Percentiles rank a stretch among this genome's conserved stretches.
Conservation (phyloP, 345 rosid species). For the Turnera subulata region DNA sequence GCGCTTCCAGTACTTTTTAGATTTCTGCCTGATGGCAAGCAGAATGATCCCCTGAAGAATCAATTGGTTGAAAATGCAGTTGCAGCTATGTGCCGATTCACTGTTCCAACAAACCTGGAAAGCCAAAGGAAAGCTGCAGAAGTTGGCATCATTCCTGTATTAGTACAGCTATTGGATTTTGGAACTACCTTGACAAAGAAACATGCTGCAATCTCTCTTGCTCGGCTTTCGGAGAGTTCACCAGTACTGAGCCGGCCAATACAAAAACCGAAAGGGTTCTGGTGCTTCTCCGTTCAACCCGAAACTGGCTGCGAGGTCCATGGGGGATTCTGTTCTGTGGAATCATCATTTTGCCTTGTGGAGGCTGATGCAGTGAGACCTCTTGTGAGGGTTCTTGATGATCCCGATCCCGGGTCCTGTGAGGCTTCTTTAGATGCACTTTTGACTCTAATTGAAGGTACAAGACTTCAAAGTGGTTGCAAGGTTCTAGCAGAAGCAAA, state of each 20-base stretch:
- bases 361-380: slow-evolving; percentile 57
- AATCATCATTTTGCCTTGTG: slow-evolving; percentile 62
- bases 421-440: slow-evolving; percentile 63
- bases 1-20: slow-evolving; percentile 30
- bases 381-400: slow-evolving; percentile 45
- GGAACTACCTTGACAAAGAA: slow-evolving; percentile 47
- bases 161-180: slow-evolving; percentile 44
- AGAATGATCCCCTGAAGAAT: slow-evolving; percentile 30
- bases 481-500: slow-evolving; percentile 51
- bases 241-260: slow-evolving; percentile 31
- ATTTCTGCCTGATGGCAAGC: slow-evolving; percentile 20
- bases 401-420: slow-evolving; percentile 40
- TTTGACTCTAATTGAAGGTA: slow-evolving; percentile 52
- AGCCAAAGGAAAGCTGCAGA: slow-evolving; percentile 55
- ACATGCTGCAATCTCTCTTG: slow-evolving; percentile 45
- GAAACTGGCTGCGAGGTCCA: slow-evolving; percentile 45
- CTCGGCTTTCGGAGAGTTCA: slow-evolving; percentile 48
- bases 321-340: slow-evolving; percentile 50
- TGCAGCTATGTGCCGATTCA: slow-evolving; percentile 53
- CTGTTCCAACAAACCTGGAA: slow-evolving; percentile 37
- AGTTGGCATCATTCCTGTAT: slow-evolving; percentile 42
- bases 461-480: slow-evolving; percentile 48
- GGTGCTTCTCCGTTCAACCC: slow-evolving; percentile 47
- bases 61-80: slow-evolving; percentile 44
- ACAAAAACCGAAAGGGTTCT: slow-evolving; percentile 31